A percentile compares a stretch with the other conserved stretches of the same genome.
Evolutionary conservation across 73 alveolate genomes (phyloP).

Genomic region (Breviolum minutum): DNA sequence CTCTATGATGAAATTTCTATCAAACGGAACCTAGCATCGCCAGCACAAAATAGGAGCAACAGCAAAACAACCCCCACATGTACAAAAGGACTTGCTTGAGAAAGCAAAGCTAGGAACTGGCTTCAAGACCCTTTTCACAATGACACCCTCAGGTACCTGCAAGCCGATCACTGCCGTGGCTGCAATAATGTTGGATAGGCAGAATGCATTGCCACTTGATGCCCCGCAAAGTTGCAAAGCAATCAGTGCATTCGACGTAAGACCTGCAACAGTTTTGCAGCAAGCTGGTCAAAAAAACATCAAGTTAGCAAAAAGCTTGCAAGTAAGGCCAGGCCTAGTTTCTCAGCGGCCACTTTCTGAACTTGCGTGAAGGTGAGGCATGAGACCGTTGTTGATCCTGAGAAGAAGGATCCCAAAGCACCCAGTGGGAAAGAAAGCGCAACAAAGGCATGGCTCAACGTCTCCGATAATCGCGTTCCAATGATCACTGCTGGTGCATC

Average conservation of each 20-base stretch:
- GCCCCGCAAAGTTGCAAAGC: conserved; percentile 76
- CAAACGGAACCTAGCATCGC: too few relatives aligned
- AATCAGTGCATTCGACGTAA: conserved; percentile 41
- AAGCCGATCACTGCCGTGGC: conserved; percentile 92
- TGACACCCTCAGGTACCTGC: conserved; percentile 84
- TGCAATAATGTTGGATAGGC: conserved; percentile 86
- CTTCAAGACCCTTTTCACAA: conserved; percentile 77
- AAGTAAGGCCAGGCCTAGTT: background rate
- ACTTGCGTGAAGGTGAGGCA: conserved; percentile 93
- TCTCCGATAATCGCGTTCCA: conserved; percentile 85
- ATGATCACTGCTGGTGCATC: conserved; percentile 87
- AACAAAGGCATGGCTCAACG: conserved; percentile 75
- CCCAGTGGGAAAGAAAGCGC: conserved; percentile 69
- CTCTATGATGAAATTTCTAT: too few relatives aligned
- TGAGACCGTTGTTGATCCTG: conserved; percentile 93
- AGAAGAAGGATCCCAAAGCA: conserved; percentile 90
- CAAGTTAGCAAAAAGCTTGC: background rate
- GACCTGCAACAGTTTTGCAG: conserved; percentile 10
- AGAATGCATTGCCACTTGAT: conserved; percentile 75
- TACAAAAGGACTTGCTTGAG: too few relatives aligned
- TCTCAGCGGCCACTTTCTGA: conserved; percentile 53
- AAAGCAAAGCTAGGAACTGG: conserved; percentile 23
- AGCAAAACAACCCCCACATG: too few relatives aligned
- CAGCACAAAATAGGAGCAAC: too few relatives aligned
- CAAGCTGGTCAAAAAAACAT: background rate